These are phyloP conservation scores for Elaeis oleifera DNA, from an alignment of 202 grass and related monocot species.

Conservation along the genomic window DNA sequence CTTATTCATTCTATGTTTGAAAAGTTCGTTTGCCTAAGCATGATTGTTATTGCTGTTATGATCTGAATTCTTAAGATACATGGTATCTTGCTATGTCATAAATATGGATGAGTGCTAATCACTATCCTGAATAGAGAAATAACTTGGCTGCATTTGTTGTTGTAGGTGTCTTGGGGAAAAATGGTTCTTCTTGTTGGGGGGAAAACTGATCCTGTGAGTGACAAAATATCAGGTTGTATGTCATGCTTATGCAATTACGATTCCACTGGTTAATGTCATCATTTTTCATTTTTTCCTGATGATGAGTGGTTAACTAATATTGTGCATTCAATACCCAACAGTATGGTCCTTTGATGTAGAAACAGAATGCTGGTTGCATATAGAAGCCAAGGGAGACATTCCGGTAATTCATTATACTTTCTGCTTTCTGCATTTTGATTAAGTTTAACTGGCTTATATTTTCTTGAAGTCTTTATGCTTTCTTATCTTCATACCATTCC, in stretches of 20 bases:
- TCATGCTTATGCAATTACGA: neutral
- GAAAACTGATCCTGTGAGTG: conserved; percentile 72
- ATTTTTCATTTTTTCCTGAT: too few species aligned
- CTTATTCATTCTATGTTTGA: too few species aligned
- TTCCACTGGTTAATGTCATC: too few species aligned
- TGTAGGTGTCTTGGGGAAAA: conserved; percentile 87
- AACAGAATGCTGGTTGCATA: conserved; percentile 59
- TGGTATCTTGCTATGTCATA: too few species aligned
- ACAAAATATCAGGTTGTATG: conserved; percentile 64
- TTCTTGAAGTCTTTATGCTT: too few species aligned
- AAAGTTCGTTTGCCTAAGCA: too few species aligned
- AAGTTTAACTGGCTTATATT: too few species aligned
- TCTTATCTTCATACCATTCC: too few species aligned
- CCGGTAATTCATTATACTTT: conserved; percentile 46
- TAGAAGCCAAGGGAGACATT: conserved; percentile 87
- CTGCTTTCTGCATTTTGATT: too few species aligned
- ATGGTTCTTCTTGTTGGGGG: conserved; percentile 85
- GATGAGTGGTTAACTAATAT: conserved; percentile 6
- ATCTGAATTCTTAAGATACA: too few species aligned
- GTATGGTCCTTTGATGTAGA: conserved; percentile 85
- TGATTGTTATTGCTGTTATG: too few species aligned
- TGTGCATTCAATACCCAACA: conserved; percentile 49
- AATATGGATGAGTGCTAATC: too few species aligned
- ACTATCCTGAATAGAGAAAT: neutral
- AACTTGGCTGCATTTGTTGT: neutral